phyloP scores from a whole-genome alignment of 352 stramenopile species.

The Globisporangium camurandrum region DNA sequence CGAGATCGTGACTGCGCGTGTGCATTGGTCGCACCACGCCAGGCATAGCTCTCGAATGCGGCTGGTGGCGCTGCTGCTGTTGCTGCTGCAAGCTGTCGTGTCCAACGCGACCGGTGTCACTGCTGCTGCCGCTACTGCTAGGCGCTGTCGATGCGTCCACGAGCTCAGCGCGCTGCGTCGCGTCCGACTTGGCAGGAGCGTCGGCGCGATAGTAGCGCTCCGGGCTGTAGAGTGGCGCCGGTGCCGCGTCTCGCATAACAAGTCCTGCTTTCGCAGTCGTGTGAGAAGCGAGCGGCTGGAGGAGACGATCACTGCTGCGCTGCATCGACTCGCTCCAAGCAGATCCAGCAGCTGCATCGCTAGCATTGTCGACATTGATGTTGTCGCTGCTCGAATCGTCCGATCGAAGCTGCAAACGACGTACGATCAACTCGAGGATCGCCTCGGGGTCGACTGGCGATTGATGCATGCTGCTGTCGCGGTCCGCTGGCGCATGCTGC shows the following conservation, averaged over 20 bases:
- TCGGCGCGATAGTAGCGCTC: background rate
- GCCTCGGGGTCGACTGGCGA: background rate
- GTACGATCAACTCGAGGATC: background rate
- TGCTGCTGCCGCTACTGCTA: background rate
- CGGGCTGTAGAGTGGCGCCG: background rate
- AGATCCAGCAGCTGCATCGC: background rate
- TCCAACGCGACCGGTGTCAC: background rate
- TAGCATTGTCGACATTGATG: background rate
- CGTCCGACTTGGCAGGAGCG: background rate
- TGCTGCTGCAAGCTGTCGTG: background rate
- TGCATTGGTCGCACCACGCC: too few relatives aligned
- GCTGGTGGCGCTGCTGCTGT: too few relatives aligned
- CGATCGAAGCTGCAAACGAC: background rate
- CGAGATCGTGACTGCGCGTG: too few relatives aligned
- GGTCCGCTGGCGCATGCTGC: too few relatives aligned
- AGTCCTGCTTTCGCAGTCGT: background rate
- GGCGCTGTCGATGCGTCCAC: background rate
- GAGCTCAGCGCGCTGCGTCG: background rate
- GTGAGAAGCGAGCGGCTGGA: background rate
- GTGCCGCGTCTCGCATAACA: background rate
- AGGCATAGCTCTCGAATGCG: too few relatives aligned
- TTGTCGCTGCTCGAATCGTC: background rate
- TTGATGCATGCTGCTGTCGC: background rate
- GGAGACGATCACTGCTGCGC: background rate
- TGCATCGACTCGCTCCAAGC: background rate